Evolutionary conservation across 2,329 filamentous ascomycete genomes (phyloP), one percentile per base, ranked within the genome.

Genomic region (Cytospora paraplurivora): DNA sequence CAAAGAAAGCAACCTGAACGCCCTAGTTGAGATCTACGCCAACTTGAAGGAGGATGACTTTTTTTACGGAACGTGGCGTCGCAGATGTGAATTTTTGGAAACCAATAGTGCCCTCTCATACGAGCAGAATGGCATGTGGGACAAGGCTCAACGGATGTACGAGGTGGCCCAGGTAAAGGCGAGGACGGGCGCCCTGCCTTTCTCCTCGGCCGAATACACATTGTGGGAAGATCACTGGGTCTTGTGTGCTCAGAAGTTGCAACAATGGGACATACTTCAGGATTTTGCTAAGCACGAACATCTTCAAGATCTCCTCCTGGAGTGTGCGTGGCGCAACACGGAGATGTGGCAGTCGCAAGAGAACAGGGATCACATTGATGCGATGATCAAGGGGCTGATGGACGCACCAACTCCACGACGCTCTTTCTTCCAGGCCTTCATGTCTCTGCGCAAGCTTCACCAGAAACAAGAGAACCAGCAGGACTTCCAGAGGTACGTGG

Each of bases 211-310:
- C 37, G 95, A 99, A 76, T 99, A 99, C 77, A 97, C 96, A 86
- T 85, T 99, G 1, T 99, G 95, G 95, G 95, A 99, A 77, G 95
- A 99, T 73, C 96, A 99, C 71, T 99, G 95, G 95, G 89, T 99
- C 50, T 84, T 97, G 56, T 99, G 95, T 75, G 95, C 94, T 0
- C 93, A 98, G 77, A 99, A 99, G 78, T 82, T 99, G 53, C 96
- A 99, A 75, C 96, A 99, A 73, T 99, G 95, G 95, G 95, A 99
- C 71, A 94, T 99, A 62, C 77, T 99, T 38, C 92, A 93, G 67
- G 96, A 99, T 71, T 98, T 98, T 72, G 93, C 95, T 4, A 99
- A 99, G 77, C 95, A 99, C 71, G 96, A 99, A 74, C 99, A 99
- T 72, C 90, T 97, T 77, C 96, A 97, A 72, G 95, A 99, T 73